Evolutionary conservation across 768 basidiomycete genomes (phyloP), one percentile per base, ranked within the genome.

Genomic region (Xerocomus potaroensis): DNA sequence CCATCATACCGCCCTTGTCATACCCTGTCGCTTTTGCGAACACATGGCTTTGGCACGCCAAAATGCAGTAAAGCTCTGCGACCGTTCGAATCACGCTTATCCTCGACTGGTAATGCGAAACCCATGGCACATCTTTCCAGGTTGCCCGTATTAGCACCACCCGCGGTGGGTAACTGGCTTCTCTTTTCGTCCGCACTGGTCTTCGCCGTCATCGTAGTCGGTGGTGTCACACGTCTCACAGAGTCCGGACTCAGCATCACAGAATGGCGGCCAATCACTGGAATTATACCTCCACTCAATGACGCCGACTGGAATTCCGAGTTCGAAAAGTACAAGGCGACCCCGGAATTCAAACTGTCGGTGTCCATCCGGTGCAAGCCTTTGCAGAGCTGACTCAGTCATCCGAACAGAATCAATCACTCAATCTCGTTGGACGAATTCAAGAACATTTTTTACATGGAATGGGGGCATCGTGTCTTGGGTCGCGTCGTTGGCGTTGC

Each of bases 191-290:
- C 92, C 1, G 80, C 79, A 5, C 72, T 99, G 26, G 91, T 95
- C 19, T 86, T 98, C 54, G 84, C 83, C 16, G 90, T 99, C 62
- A 83, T 98, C 57, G 85, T 98, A 43, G 89, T 99, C 5, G 96
- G 96, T 23, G 96, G 95, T 8, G 79, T 99, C 49, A 99, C 96
- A 3, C 86, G 96, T 34, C 78, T 99, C 49, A 99, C 96, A 2
- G 96, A 99, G 68, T 95, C 92, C 14, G 96, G 96, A 12, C 72
- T 99, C 49, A 94, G 91, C 64, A 99, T 99, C 65, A 96, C 93
- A 19, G 96, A 99, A 75, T 99, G 96, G 96, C 77, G 79, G 42
- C 93, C 95, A 11, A 81, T 98, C 44, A 85, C 90, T 21, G 96
- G 96, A 14, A 72, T 91, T 41, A 62, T 93, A 15, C 94, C 94